phyloP scores from a whole-genome alignment of 768 basidiomycete species.

The Artomyces pyxidatus region DNA sequence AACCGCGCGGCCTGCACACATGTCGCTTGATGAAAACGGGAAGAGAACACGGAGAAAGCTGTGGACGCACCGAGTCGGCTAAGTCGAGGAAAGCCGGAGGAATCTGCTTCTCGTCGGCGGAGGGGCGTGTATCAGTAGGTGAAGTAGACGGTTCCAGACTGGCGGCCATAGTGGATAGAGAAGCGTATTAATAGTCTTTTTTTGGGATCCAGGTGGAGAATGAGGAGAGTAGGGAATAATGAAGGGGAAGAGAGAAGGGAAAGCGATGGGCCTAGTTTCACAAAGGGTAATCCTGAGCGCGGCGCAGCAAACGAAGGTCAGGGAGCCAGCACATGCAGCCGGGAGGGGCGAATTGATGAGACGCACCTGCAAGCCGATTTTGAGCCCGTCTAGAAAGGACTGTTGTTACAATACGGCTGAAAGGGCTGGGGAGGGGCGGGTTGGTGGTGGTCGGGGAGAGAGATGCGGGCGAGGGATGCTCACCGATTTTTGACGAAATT shows the following conservation, averaged over 20 bases:
- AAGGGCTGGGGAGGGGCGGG: slow-evolving; percentile 26
- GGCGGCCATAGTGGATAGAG: slow-evolving; percentile 56
- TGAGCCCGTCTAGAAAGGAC: slow-evolving; percentile 68
- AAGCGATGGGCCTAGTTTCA: slow-evolving; percentile 48
- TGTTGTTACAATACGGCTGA: slow-evolving; percentile 75
- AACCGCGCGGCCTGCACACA: slow-evolving; percentile 63
- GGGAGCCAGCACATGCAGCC: slow-evolving; percentile 17
- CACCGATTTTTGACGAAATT: slow-evolving; percentile 10
- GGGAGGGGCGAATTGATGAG: slow-evolving; percentile 13
- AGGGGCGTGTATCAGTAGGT: slow-evolving; percentile 62
- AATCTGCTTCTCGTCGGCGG: slow-evolving; percentile 73
- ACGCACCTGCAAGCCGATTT: slow-evolving; percentile 64
- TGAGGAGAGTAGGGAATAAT: slow-evolving; percentile 31
- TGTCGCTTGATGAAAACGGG: slow-evolving; percentile 8
- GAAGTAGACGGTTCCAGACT: slow-evolving; percentile 62
- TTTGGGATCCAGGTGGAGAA: slow-evolving; percentile 42
- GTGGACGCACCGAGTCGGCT: slow-evolving; percentile 74
- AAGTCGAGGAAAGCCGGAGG: slow-evolving; percentile 91
- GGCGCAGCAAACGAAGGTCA: slow-evolving; percentile 18
- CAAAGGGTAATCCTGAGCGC: slow-evolving; percentile 48
- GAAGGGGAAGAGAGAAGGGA: slow-evolving; percentile 36
- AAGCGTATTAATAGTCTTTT: slow-evolving; percentile 37
- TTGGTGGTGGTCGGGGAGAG: slow-evolving; percentile 5
- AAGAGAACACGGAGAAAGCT: slow-evolving; percentile 8
- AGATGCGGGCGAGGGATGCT: background rate